phyloP scores from a whole-genome alignment of 169 alveolate species.

The Eimeria brunetti region DNA sequence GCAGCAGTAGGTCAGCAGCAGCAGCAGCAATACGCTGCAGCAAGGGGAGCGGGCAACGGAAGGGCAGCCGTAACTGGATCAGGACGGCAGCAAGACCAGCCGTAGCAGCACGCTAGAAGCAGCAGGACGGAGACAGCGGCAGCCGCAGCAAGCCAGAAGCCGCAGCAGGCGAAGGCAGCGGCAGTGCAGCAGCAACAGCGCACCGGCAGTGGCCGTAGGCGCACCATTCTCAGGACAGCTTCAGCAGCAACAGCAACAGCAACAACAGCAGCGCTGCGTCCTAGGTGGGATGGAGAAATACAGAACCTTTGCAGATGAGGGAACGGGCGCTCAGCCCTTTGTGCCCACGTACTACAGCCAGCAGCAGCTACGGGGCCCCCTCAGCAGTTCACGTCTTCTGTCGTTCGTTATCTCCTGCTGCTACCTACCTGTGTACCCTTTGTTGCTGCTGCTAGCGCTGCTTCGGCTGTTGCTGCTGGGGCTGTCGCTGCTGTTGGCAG shows the following conservation, averaged over 20 bases:
- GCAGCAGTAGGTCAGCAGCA: background rate
- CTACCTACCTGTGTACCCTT: background rate
- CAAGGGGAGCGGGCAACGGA: background rate
- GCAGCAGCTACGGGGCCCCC: constrained; percentile 70
- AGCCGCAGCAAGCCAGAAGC: background rate
- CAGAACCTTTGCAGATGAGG: constrained; percentile 74
- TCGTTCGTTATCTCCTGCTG: background rate
- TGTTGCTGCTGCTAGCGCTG: constrained; percentile 25
- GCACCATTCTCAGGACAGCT: background rate
- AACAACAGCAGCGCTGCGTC: constrained; percentile 1
- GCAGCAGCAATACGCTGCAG: background rate
- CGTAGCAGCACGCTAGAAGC: background rate
- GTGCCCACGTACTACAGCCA: constrained; percentile 66
- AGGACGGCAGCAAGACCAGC: background rate
- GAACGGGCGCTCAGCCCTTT: constrained; percentile 75
- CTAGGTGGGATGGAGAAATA: constrained; percentile 70
- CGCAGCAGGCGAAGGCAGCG: background rate
- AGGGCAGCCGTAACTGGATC: background rate
- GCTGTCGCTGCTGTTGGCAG: constrained; percentile 25
- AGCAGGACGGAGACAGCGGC: background rate
- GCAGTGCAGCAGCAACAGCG: constrained; percentile 11
- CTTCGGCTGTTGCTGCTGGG: constrained; percentile 53
- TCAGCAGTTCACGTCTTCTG: background rate
- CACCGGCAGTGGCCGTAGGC: constrained; percentile 15
- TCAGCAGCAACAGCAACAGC: background rate